Evolutionary conservation across 2,329 filamentous ascomycete genomes (phyloP), one percentile per base, ranked within the genome.

Genomic region (Lasiodiplodia citricola): DNA sequence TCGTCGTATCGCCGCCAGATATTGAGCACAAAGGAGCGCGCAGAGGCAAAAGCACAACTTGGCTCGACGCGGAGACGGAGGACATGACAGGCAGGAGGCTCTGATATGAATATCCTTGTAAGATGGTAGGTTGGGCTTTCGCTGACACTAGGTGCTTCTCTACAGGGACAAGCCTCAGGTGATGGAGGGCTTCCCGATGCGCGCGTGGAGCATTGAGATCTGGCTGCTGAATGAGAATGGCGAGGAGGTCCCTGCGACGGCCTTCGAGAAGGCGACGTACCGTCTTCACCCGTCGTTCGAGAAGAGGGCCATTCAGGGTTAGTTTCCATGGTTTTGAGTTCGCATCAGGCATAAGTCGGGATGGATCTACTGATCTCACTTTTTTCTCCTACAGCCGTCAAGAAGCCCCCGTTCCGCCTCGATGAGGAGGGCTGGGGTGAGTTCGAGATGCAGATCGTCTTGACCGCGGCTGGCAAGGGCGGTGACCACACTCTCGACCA

Each of bases 391-490:
- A 65, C 73, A 96, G 92, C 88, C 28, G 91, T 97, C 83, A 91
- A 90, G 77, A 90, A 92, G 72, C 88, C 94, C 0, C 96, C 96
- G 0, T 99, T 98, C 83, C 87, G 87, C 72, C 97, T 97, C 81
- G 86, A 89, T 72, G 97, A 99, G 81, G 92, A 97, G 82, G 96
- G 96, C 74, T 99, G 96, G 96, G 96, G 96, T 76, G 96, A 98
- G 83, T 99, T 99, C 79, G 96, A 98, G 79, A 95, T 99, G 90
- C 86, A 85, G 58, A 96, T 98, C 76, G 89, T 92, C 71, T 87
- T 96, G 74, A 91, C 90, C 77, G 92, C 91, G 54, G 90, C 91
- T 37, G 93, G 96, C 81, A 97, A 97, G 85, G 91, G 88, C 68
- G 89, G 91, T 69, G 95, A 97, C 76, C 88, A 93, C 76, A 85